Base-by-base conservation (phyloP, 2,329 filamentous ascomycete species). In the Verticillium isaacii region DNA sequence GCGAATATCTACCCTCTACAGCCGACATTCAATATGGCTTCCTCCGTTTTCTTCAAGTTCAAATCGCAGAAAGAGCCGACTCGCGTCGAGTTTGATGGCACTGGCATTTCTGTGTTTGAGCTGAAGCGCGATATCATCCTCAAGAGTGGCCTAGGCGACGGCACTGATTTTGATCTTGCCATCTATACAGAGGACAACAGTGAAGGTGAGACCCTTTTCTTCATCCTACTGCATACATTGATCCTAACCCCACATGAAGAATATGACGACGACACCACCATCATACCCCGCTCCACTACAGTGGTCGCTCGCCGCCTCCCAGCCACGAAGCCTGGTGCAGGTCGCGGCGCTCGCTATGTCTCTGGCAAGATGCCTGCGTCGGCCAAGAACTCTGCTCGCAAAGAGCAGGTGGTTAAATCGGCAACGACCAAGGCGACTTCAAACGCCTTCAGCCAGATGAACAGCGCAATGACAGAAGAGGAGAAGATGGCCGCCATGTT, bases 1-100 rank as follows among this genome's bases (percentile, higher is more conserved):
- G 57, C 57, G 57, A 57, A 36, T 36, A 57, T 29, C 39, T 23
- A 59, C 60, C 45, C 45, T 23, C 45, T 9, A 9, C 19, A 25
- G 5, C 45, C 45, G 9, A 25, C 32, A 17, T 14, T 45, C 80
- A 87, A 72, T 72, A 97, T 97, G 93, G 87, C 92, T 74, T 97
- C 95, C 62, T 98, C 93, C 68, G 95, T 99, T 73, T 98, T 97
- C 80, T 99, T 97, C 91, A 97, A 97, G 81, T 99, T 99, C 89
- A 98, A 97, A 81, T 98, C 94, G 69, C 93, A 96, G 75, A 97
- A 93, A 81, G 95, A 98, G 74, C 92, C 93, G 64, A 92, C 92
- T 62, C 88, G 93, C 73, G 93, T 99, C 71, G 91, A 93, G 73
- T 98, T 99, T 77, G 94, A 99, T 78, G 95, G 95, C 73, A 97